phyloP scores from a whole-genome alignment of 352 stramenopile genomes.

The Pythium diclinum region DNA sequence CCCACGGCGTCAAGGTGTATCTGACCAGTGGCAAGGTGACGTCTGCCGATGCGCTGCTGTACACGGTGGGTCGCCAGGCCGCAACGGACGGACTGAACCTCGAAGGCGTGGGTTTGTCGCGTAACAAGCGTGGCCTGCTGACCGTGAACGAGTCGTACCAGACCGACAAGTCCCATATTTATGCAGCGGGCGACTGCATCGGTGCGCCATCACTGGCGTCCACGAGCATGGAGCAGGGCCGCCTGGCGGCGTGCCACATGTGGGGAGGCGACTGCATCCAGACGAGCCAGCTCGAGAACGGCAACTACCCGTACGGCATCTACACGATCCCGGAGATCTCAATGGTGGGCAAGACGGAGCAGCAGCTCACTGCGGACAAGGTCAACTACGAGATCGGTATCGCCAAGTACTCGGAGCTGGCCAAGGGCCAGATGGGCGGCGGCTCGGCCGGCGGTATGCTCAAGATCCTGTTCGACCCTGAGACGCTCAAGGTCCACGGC shows the following conservation, averaged over 20 bases:
- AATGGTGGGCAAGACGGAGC: conserved; percentile 90
- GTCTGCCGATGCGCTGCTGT: conserved; percentile 71
- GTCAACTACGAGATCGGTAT: conserved; percentile 87
- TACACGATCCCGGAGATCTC: conserved; percentile 91
- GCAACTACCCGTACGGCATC: conserved; percentile 89
- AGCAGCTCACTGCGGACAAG: conserved; percentile 75
- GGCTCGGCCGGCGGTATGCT: conserved; percentile 69
- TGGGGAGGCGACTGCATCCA: conserved; percentile 59
- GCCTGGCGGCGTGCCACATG: conserved; percentile 84
- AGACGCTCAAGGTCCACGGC: conserved; percentile 76
- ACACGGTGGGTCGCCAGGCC: conserved; percentile 75
- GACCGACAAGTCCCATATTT: conserved; percentile 81
- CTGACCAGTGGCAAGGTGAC: conserved; percentile 75
- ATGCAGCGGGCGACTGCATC: conserved; percentile 88
- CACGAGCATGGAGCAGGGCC: conserved; percentile 89
- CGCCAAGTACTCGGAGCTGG: conserved; percentile 84
- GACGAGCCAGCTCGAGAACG: conserved; percentile 69
- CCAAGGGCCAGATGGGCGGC: conserved; percentile 89
- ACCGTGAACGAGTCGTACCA: conserved; percentile 89
- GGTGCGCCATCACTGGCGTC: conserved; percentile 82
- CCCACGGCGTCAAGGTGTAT: conserved; percentile 59
- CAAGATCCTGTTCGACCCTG: conserved; percentile 87
- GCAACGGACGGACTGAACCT: conserved; percentile 82
- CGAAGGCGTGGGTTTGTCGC: conserved; percentile 70
- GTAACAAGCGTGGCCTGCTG: conserved; percentile 78